A percentile compares a stretch with the other conserved stretches of the same genome.
Conservation (phyloP, 2,329 filamentous ascomycete genomes). For the Ilyonectria destructans region DNA sequence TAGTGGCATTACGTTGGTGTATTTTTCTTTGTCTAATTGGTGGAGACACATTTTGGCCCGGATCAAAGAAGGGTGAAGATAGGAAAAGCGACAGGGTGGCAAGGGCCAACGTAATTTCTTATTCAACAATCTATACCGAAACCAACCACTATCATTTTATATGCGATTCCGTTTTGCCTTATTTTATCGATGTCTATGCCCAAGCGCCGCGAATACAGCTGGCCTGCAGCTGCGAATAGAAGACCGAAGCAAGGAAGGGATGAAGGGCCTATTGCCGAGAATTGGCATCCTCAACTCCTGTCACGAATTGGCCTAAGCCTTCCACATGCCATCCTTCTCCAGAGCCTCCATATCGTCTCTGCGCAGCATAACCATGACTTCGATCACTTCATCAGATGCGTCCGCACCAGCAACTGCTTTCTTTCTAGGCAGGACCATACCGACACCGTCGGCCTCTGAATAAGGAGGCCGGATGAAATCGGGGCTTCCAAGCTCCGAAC, state of each 20-base stretch:
- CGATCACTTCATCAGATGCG: slow-evolving; percentile 9
- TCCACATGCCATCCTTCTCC: slow-evolving; percentile 11
- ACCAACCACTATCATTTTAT: too few relatives aligned
- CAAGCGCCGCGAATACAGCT: too few relatives aligned
- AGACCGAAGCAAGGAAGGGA: too few relatives aligned
- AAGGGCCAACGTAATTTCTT: too few relatives aligned
- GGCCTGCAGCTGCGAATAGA: too few relatives aligned
- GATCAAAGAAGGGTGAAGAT: too few relatives aligned
- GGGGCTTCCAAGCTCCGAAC: slow-evolving; percentile 13
- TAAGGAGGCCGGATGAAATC: slow-evolving; percentile 23
- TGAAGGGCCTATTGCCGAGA: too few relatives aligned
- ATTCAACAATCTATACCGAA: background rate
- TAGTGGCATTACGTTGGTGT: background rate
- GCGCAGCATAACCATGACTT: slow-evolving; percentile 30
- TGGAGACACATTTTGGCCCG: too few relatives aligned
- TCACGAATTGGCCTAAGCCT: background rate
- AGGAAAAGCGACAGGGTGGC: too few relatives aligned
- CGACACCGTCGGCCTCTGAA: slow-evolving; percentile 27
- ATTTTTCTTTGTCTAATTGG: background rate
- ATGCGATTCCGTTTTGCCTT: too few relatives aligned
- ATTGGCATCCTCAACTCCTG: too few relatives aligned
- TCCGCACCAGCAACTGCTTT: background rate
- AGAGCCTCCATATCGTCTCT: slow-evolving; percentile 26
- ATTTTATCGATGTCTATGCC: too few relatives aligned
- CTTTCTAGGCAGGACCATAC: slow-evolving; percentile 25